Evolutionary conservation across 768 basidiomycete species (phyloP), one percentile per base, ranked within the genome.

Genomic region (Kwoniella europaea): DNA sequence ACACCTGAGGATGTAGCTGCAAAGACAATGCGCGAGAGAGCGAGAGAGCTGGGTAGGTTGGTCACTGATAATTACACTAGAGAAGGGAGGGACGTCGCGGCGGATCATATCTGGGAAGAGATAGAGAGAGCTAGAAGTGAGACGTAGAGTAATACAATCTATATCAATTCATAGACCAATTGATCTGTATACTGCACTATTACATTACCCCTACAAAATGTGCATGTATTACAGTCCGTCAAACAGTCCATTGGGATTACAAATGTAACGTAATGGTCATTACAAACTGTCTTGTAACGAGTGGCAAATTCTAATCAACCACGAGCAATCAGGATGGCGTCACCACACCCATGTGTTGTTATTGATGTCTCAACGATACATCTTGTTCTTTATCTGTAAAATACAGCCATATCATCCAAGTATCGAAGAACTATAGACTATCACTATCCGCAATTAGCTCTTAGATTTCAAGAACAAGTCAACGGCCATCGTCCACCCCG

Each of bases 11-110:
- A 41, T 42, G 4, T 3, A 7, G 61, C 57, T 20, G 71, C 71
- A 18, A 42, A 10, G 22, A 22, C 41, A 18, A 42, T 57, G 35
- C 61, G 71, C 4, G 41, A 46, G 15, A 29, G 62, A 15, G 71
- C 71, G 43, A 63, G 59, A 42, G 66, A 68, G 27, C 5, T 72
- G 13, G 62, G 41, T 3, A 62, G 13, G 4, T 43, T 72, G 35
- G 61, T 72, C 2, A 67, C 60, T 22, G 18, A 58, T 2, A 35
- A 63, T 27, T 42, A 60, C 16, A 56, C 44, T 27, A 12, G 6
- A 24, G 27, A 62, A 16, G 72, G 72, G 7, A 18, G 68, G 10
- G 68, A 70, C 18, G 53, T 70, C 16, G 65, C 68, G 7, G 72
- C 63, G 13, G 63, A 55, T 18, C 60, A 69, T 16, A 67, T 73